Conservation (phyloP, 2,329 filamentous ascomycete genomes). For the Pleurostoma richardsiae region DNA sequence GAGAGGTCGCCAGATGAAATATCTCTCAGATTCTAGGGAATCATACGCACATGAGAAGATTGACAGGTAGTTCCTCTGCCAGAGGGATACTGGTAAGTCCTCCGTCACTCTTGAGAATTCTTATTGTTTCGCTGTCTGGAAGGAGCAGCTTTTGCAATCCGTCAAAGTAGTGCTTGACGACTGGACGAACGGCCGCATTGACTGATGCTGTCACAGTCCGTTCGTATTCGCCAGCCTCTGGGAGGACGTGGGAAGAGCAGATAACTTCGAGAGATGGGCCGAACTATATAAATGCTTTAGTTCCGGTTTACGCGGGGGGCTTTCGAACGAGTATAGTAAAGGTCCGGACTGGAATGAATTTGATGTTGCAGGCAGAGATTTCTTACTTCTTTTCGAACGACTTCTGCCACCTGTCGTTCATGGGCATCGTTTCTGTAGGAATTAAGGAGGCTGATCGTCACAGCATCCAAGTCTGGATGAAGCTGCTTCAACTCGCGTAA, state of each 20-base stretch:
- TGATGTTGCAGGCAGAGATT: too few relatives aligned
- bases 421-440: constrained; percentile 37
- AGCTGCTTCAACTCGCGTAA: constrained; percentile 31
- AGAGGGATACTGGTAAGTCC: constrained; percentile 37
- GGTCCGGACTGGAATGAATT: too few relatives aligned
- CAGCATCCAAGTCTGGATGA: constrained; percentile 29
- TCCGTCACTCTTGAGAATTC: constrained; percentile 43
- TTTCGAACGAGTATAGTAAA: too few relatives aligned
- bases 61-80: constrained; percentile 39
- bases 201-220: constrained; percentile 40
- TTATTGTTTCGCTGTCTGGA: constrained; percentile 35
- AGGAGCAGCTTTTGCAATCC: constrained; percentile 31
- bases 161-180: constrained; percentile 38
- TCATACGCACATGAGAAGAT: constrained; percentile 30
- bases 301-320: too few relatives aligned
- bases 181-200: constrained; percentile 41
- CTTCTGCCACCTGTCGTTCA: constrained; percentile 28
- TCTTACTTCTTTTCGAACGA: constrained; percentile 26
- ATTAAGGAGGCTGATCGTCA: constrained; percentile 40
- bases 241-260: constrained; percentile 37
- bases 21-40: neutral
- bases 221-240: constrained; percentile 43
- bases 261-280: constrained; percentile 34
- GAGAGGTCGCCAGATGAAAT: neutral
- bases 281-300: constrained; percentile 16